Evolutionary conservation across 257 asterid genomes (phyloP), one percentile per base, ranked within the genome.

Genomic region (Gentiana dahurica): DNA sequence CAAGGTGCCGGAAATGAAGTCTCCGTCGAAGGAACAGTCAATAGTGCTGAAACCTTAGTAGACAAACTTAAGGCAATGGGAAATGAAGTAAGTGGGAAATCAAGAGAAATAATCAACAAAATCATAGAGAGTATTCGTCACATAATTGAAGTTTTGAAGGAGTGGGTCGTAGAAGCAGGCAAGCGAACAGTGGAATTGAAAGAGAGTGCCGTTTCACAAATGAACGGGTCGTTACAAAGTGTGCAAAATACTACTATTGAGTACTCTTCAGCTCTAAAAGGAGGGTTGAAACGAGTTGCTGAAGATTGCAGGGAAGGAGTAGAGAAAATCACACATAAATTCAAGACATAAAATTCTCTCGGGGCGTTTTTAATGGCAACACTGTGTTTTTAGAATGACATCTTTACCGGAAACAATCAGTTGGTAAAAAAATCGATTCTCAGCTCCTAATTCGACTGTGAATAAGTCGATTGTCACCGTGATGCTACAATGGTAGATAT

Each of bases 301-400:
- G 94, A 84, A 61, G 95, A 92, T 71, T 83, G 95, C 80, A 88
- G 77, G 76, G 94, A 73, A 49, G 95, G 95, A 48, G 92, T 92
- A 4, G 97, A 80, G 61, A 86, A 86, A 61, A 58, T 92, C 53
- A 78, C 97, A 1, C 95, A 86, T 63, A 85, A 75, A 81, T 88
- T 88, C 84, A 83, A 82, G 82, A 73, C 99, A 60, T 88, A 81
- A 91, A 13, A 12, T 12, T 53, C 46, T 41, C 9, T 53, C 54
- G 1, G 24, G 24, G 24, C 24, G 50, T 24, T 3, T 11, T 2
- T 12, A n/a, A 2, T 33, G 34, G 13, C 24, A 37, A 34, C 24
- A 37, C 15, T 10, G 37, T 10, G 37, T 12, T 34, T 58, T 46
- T 34, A 24, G 53, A 58, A 33, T 54, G 32, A 12, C 15, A 36